phyloP scores from a whole-genome alignment of 805 yeast genomes.

The Metschnikowia koreensis region DNA sequence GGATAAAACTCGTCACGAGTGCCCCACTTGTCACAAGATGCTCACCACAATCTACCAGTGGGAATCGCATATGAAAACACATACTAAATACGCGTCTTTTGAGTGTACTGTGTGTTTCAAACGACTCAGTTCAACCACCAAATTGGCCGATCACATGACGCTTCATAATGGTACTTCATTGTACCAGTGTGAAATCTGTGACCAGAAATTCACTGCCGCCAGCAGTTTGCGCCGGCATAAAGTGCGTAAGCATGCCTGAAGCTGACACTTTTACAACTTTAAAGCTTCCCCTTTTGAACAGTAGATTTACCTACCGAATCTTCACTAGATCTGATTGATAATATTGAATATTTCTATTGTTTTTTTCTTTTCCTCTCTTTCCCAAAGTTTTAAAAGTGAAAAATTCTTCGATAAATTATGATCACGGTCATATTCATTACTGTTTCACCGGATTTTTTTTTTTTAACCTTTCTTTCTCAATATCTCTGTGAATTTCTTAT shows the following conservation, averaged over 20 bases:
- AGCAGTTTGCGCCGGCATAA: neutral
- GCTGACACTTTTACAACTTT: neutral
- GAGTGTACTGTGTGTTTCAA: neutral
- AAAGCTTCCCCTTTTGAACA: no score
- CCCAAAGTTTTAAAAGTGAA: no score
- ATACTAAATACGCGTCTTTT: neutral
- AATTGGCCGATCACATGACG: conserved; percentile 1
- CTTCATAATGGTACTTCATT: neutral
- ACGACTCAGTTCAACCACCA: neutral
- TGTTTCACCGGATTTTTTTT: no score
- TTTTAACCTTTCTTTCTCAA: no score
- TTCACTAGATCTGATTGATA: no score
- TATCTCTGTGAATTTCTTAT: no score
- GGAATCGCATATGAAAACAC: neutral
- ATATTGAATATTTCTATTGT: no score
- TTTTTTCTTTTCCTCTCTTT: no score
- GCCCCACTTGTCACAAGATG: neutral
- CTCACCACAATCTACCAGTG: neutral
- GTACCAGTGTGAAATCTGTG: neutral
- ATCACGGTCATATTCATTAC: no score
- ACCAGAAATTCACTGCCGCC: neutral
- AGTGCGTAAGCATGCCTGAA: neutral
- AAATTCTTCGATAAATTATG: no score
- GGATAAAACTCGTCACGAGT: neutral
- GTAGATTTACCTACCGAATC: no score